These are phyloP conservation scores for Populus pruinosa DNA, from an alignment of 345 rosid species.

Conservation along the genomic window DNA sequence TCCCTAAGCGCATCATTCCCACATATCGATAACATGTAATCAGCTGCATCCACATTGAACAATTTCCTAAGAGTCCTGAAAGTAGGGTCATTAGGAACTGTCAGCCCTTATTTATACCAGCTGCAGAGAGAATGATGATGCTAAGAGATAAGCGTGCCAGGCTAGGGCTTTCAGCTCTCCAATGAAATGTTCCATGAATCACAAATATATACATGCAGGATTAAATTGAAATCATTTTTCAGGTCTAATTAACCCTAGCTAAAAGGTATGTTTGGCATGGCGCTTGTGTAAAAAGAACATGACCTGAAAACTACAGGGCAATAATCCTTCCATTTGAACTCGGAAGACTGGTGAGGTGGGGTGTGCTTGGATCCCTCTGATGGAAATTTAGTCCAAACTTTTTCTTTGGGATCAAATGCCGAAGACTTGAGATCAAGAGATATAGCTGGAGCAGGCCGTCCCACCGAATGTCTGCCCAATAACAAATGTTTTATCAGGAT, in stretches of 20 bases:
- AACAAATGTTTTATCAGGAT: neutral
- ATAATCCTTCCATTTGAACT: constrained; percentile 96
- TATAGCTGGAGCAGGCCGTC: constrained; percentile 84
- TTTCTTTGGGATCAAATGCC: constrained; percentile 88
- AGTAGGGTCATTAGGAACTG: constrained; percentile 2
- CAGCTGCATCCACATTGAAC: constrained; percentile 89
- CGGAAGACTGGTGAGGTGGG: constrained; percentile 89
- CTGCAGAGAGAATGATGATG: neutral
- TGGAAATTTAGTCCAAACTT: constrained; percentile 96
- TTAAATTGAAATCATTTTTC: neutral
- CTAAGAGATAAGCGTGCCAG: neutral
- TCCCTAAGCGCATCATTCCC: constrained; percentile 95
- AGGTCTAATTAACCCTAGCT: neutral
- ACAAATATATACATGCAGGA: neutral
- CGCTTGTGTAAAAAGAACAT: constrained; percentile 1
- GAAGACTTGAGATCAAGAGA: constrained; percentile 85
- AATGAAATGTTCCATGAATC: neutral
- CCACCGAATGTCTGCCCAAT: constrained; percentile 74
- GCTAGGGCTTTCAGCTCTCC: neutral
- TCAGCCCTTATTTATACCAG: constrained; percentile 5
- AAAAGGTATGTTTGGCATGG: neutral
- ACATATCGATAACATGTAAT: constrained; percentile 94
- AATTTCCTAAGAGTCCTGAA: constrained; percentile 90
- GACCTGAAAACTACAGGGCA: constrained; percentile 98
- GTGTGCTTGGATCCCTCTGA: constrained; percentile 91